Percentiles rank a stretch among this genome's conserved stretches.
Evolutionary conservation across 495 filamentous ascomycete genomes (phyloP).

Genomic region (Lasiosphaeria miniovina): DNA sequence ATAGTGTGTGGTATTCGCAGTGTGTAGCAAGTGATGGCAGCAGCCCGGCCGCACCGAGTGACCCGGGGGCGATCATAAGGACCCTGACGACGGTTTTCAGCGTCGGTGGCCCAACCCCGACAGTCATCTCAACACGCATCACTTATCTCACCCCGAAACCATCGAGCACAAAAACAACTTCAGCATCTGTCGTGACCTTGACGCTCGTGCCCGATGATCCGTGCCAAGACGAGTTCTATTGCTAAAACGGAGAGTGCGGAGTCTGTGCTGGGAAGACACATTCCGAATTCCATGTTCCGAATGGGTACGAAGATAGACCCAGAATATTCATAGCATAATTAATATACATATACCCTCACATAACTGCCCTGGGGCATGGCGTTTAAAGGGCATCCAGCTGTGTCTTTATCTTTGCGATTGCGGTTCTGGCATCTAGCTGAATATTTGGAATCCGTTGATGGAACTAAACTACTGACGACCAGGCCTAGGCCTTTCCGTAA

Average conservation of each 20-base stretch:
- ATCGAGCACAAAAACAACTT: conserved; percentile 6
- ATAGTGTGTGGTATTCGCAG: conserved; percentile 26
- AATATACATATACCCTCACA: no score
- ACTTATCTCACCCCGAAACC: conserved; percentile 22
- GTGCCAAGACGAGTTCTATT: conserved; percentile 18
- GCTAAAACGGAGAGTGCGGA: neutral
- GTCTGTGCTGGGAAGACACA: no score
- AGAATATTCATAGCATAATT: no score
- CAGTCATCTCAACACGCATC: conserved; percentile 21
- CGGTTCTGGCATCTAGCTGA: no score
- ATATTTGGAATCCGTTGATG: no score
- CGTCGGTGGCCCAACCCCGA: conserved; percentile 22
- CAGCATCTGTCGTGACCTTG: conserved; percentile 18
- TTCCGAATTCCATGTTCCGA: no score
- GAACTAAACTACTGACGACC: no score
- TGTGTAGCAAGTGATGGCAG: conserved; percentile 17
- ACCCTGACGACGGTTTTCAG: conserved; percentile 25
- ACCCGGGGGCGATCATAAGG: conserved; percentile 8
- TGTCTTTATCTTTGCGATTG: no score
- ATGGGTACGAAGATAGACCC: no score
- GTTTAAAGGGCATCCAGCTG: no score
- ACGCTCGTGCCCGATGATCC: conserved; percentile 27
- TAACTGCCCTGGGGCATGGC: no score
- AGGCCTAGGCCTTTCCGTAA: no score
- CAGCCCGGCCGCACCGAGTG: neutral